phyloP scores from a whole-genome alignment of 371 early-diverging fungal genomes.

The Amoeboradix gromovi region DNA sequence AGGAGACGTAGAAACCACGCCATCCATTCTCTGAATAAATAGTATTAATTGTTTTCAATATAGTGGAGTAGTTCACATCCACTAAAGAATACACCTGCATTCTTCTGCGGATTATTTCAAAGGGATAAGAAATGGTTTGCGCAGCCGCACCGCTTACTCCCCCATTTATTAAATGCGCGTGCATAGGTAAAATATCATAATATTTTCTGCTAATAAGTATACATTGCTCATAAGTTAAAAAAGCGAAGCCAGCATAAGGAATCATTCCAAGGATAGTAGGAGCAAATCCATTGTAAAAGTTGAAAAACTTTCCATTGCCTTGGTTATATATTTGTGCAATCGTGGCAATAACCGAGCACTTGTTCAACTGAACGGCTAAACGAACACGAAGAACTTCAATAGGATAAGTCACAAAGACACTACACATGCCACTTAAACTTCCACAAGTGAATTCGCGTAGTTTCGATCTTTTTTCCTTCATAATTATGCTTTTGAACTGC shows the following conservation, averaged over 20 bases:
- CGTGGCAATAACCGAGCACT: slow-evolving; percentile 9
- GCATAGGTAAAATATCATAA: slow-evolving; percentile 15
- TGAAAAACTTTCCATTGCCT: no score
- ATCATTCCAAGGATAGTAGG: slow-evolving; percentile 72
- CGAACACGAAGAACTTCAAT: slow-evolving; percentile 71
- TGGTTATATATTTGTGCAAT: slow-evolving; percentile 28
- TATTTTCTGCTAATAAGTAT: slow-evolving; percentile 15
- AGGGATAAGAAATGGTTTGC: slow-evolving; percentile 8
- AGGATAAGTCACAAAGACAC: slow-evolving; percentile 69
- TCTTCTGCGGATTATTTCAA: slow-evolving; percentile 44
- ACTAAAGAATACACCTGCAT: slow-evolving; percentile 36
- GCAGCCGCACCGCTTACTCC: slow-evolving; percentile 23
- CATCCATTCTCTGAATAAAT: slow-evolving; percentile 33
- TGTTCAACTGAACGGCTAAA: slow-evolving; percentile 23
- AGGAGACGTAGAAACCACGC: slow-evolving; percentile 63
- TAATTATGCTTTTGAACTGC: slow-evolving; percentile 41
- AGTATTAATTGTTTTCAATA: slow-evolving; percentile 19
- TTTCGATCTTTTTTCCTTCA: no score
- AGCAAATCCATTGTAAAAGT: slow-evolving; percentile 72
- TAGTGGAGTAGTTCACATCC: slow-evolving; percentile 10
- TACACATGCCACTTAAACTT: slow-evolving; percentile 38
- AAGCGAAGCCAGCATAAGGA: slow-evolving; percentile 80
- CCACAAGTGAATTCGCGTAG: slow-evolving; percentile 27
- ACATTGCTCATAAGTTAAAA: slow-evolving; percentile 52
- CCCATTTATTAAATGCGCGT: slow-evolving; percentile 14